Evolutionary conservation across 2,329 filamentous ascomycete genomes (phyloP), one percentile per base, ranked within the genome.

Genomic region (Monascus ruber): DNA sequence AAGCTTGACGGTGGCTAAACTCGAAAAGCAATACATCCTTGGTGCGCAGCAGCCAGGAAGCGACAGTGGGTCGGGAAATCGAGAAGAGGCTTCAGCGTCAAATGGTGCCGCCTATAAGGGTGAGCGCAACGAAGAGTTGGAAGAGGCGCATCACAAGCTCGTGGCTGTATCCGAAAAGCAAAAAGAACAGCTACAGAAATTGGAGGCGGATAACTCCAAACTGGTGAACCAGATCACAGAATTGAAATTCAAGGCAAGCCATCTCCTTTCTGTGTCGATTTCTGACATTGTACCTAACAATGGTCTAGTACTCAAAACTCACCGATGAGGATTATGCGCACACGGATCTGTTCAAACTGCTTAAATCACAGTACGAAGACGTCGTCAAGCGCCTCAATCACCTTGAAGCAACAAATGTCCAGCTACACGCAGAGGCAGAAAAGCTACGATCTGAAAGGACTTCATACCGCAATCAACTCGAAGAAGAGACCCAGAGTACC

Each of bases 291-390:
- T 32, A 33, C 43, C 42, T 52, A 38, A 51, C 45, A 27, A 11
- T 41, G 35, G 38, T 36, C 9, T 37, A 80, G 58, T 71, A 84
- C 35, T 79, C 85, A 9, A 80, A 76, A 40, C 69, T 88, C 34
- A 83, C 84, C 0, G 91, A 98, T 53, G 91, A 98, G 46, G 91
- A 98, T 52, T 96, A 93, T 56, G 81, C 87, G 32, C 80, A 86
- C 41, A 94, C 87, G 4, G 87, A 95, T 52, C 73, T 94, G 3
- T 98, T 94, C 73, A 96, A 94, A 64, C 79, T 84, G 45, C 75
- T 95, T 55, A 93, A 88, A 64, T 76, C 75, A 24, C 86, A 95
- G 53, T 85, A 93, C 52, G 91, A 96, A 54, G 89, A 96, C 51
- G 76, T 94, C 6, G 86, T 95, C 50, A 89, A 85, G 60, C 81